Conservation (phyloP, 2,329 filamentous ascomycete species). For the Fusarium stilboides region DNA sequence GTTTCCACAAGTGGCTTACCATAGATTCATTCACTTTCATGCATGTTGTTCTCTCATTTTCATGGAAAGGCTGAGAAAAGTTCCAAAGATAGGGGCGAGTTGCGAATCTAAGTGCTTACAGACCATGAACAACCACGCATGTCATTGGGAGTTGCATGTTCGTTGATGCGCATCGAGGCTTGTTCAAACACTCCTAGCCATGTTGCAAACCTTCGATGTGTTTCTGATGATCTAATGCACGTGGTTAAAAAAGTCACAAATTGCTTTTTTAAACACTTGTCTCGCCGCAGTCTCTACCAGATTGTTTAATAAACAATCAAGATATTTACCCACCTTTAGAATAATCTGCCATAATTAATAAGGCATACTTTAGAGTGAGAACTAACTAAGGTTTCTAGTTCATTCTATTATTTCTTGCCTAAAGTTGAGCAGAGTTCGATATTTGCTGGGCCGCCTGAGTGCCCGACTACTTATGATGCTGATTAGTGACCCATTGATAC, state of each 20-base stretch:
- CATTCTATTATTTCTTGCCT: too few relatives aligned
- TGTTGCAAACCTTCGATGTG: background rate
- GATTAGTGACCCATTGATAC: background rate
- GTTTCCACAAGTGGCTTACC: background rate
- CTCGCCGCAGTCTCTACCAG: too few relatives aligned
- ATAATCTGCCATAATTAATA: too few relatives aligned
- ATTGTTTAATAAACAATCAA: too few relatives aligned
- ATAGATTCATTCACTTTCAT: background rate
- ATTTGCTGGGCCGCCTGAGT: too few relatives aligned
- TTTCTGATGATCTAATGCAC: slow-evolving; percentile 1
- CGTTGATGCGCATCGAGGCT: background rate
- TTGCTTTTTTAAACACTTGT: slow-evolving; percentile 30
- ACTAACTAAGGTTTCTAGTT: too few relatives aligned
- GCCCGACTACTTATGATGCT: background rate
- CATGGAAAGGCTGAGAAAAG: background rate
- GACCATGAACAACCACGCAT: slow-evolving; percentile 8
- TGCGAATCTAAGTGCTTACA: background rate
- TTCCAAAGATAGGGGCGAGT: background rate
- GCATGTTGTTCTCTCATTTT: background rate
- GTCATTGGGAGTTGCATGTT: slow-evolving; percentile 12
- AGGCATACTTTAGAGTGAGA: too few relatives aligned
- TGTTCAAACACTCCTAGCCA: background rate
- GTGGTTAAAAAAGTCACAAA: slow-evolving; percentile 1
- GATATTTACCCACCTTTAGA: too few relatives aligned
- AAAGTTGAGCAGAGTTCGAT: too few relatives aligned